Base-by-base conservation (phyloP, 768 basidiomycete genomes). In the Pilatotrama ljubarskyi region DNA sequence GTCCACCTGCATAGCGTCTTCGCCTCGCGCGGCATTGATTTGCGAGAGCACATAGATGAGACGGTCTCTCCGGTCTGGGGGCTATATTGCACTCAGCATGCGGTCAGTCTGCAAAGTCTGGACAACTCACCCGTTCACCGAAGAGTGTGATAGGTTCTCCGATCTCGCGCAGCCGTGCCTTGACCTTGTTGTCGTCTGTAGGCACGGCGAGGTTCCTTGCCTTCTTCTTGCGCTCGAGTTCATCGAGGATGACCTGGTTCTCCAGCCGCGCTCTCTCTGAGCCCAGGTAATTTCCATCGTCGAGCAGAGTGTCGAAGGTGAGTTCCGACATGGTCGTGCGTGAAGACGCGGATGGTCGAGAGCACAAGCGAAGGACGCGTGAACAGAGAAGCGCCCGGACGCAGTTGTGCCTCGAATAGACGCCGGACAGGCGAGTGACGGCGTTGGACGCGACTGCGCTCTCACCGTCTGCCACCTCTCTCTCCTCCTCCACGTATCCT, bases 101-200 rank as follows among this genome's bases (percentile, higher is more conserved):
- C 2, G 13, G 29, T 10, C 44, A 13, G 18, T 2, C 9, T 2
- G 11, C 58, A 41, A 6, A 42, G 58, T 61, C 66, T 54, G 62
- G 41, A 47, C n/a, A 59, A 84, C 93, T 73, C 70, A 97, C 95
- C 59, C 94, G 87, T 83, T 98, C 97, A 64, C 95, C 97, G 67
- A 98, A 99, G 25, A 98, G 81, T 5, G 95, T 98, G 69, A 98
- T 95, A 38, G 97, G 97, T 73, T 99, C 93, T 38, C 93, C 95
- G 66, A 97, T 87, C 76, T 96, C 93, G 57, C 97, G 81, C 59
- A 99, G 80, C 58, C 92, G 82, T 38, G 88, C 86, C 71, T 90
- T 90, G 68, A 99, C 97, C 65, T 90, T 88, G 69, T 85, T 90
- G 74, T 98, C 97, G 74, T 98, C 96, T 7, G 97, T 99, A 8